A percentile compares a stretch with the other conserved stretches of the same genome.
These are phyloP conservation scores for Tricholoma sp. DNA, from an alignment of 768 basidiomycete species.

Conservation along the genomic window DNA sequence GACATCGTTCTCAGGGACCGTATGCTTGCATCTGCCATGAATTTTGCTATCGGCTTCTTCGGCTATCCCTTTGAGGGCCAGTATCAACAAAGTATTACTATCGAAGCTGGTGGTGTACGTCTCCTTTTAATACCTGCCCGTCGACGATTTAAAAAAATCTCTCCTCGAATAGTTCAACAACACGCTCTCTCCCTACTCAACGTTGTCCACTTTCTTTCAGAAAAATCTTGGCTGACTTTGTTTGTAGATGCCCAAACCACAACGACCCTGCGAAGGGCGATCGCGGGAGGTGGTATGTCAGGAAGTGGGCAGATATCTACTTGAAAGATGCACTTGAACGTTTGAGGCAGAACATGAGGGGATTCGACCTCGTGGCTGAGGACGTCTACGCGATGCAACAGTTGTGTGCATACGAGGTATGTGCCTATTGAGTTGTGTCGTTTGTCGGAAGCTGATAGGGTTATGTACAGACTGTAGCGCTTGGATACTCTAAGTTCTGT, in stretches of 20 bases:
- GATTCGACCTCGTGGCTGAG: constrained; percentile 57
- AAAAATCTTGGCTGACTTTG: background rate
- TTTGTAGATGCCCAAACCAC: constrained; percentile 60
- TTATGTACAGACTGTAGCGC: constrained; percentile 66
- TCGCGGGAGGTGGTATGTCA: constrained; percentile 54
- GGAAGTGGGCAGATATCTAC: constrained; percentile 68
- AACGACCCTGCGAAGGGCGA: constrained; percentile 37
- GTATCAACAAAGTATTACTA: constrained; percentile 74
- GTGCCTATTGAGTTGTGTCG: constrained; percentile 5
- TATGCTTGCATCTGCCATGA: constrained; percentile 61
- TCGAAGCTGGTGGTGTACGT: constrained; percentile 57
- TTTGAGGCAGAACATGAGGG: constrained; percentile 52
- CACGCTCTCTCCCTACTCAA: constrained; percentile 81
- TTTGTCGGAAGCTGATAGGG: constrained; percentile 1
- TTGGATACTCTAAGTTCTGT: constrained; percentile 91
- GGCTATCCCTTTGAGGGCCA: constrained; percentile 67
- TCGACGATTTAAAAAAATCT: background rate
- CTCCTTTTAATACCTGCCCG: constrained; percentile 4
- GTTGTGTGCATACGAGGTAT: constrained; percentile 80
- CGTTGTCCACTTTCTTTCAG: constrained; percentile 31
- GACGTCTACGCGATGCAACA: constrained; percentile 79
- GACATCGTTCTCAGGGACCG: constrained; percentile 45
- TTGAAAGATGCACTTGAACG: constrained; percentile 61
- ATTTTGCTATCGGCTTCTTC: constrained; percentile 73
- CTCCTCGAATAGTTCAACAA: constrained; percentile 57